Evolutionary conservation across 208 protist genomes (phyloP).

Genomic region (Crithidia sp.): DNA sequence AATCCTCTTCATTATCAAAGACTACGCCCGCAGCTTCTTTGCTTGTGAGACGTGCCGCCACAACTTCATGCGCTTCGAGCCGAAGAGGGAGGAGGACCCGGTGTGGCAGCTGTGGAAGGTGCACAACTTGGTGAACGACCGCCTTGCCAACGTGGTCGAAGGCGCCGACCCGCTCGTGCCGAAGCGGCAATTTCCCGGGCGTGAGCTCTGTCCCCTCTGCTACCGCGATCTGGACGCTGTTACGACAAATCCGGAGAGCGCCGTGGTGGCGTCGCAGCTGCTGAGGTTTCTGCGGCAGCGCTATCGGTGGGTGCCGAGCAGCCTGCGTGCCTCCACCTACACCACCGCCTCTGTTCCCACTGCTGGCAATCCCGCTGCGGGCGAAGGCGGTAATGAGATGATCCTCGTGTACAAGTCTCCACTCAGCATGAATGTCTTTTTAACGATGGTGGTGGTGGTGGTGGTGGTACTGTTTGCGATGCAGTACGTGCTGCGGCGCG

Average conservation of each 20-base stretch:
- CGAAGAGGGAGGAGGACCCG: slow-evolving; percentile 30
- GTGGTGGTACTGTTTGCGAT: slow-evolving; percentile 21
- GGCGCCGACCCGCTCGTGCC: slow-evolving; percentile 66
- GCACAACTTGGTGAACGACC: slow-evolving; percentile 74
- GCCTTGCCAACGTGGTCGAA: slow-evolving; percentile 31
- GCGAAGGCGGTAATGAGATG: neutral
- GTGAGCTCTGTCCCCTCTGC: slow-evolving; percentile 41
- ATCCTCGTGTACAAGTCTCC: slow-evolving; percentile 14
- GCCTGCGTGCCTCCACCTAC: slow-evolving; percentile 8
- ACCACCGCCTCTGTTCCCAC: neutral
- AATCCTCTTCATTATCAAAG: slow-evolving; percentile 49
- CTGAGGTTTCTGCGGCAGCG: slow-evolving; percentile 24
- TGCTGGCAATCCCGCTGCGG: neutral
- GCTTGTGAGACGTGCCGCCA: slow-evolving; percentile 58
- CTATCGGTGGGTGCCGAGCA: slow-evolving; percentile 49
- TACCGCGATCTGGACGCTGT: slow-evolving; percentile 8
- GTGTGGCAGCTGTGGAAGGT: slow-evolving; percentile 71
- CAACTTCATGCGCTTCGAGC: slow-evolving; percentile 60
- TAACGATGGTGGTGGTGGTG: slow-evolving; percentile 36
- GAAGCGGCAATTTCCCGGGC: slow-evolving; percentile 56
- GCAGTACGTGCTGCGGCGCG: slow-evolving; percentile 26
- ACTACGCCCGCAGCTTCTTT: slow-evolving; percentile 71
- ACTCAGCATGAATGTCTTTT: slow-evolving; percentile 27
- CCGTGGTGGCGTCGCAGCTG: slow-evolving; percentile 20
- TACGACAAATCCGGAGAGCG: neutral